These are phyloP conservation scores for Auriscalpium microsporum DNA, from an alignment of 768 basidiomycete species.

Conservation along the genomic window DNA sequence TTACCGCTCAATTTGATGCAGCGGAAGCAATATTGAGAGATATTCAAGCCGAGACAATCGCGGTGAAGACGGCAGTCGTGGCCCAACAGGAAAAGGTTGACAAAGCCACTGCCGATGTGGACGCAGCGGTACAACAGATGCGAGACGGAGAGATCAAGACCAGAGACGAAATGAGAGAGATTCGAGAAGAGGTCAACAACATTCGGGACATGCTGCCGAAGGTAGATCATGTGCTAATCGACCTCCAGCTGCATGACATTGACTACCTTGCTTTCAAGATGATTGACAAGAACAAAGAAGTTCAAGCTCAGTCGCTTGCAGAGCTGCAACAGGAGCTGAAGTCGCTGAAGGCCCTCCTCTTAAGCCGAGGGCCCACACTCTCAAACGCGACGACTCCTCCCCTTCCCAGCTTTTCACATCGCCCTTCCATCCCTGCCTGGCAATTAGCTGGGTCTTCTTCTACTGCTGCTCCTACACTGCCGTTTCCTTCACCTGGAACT, in stretches of 20 bases:
- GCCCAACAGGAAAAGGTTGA: slow-evolving; percentile 70
- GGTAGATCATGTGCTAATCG: slow-evolving; percentile 36
- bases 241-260: slow-evolving; percentile 1
- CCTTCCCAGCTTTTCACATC: slow-evolving; percentile 40
- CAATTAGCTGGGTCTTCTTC: slow-evolving; percentile 49
- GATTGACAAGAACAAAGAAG: slow-evolving; percentile 88
- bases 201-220: slow-evolving; percentile 90
- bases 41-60: slow-evolving; percentile 68
- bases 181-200: slow-evolving; percentile 84
- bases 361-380: slow-evolving; percentile 56
- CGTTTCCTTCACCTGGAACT: neutral
- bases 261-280: slow-evolving; percentile 42
- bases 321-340: slow-evolving; percentile 93
- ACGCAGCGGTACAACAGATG: slow-evolving; percentile 65
- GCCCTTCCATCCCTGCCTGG: slow-evolving; percentile 85
- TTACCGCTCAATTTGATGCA: slow-evolving; percentile 85
- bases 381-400: slow-evolving; percentile 43
- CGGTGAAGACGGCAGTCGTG: slow-evolving; percentile 65
- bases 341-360: slow-evolving; percentile 82
- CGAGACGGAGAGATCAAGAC: slow-evolving; percentile 70
- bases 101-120: slow-evolving; percentile 63
- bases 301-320: slow-evolving; percentile 70
- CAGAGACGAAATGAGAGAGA: slow-evolving; percentile 83
- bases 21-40: slow-evolving; percentile 75
- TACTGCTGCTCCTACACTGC: slow-evolving; percentile 1